Evolutionary conservation across 345 rosid genomes (phyloP).

Genomic region (Trapa incisa): DNA sequence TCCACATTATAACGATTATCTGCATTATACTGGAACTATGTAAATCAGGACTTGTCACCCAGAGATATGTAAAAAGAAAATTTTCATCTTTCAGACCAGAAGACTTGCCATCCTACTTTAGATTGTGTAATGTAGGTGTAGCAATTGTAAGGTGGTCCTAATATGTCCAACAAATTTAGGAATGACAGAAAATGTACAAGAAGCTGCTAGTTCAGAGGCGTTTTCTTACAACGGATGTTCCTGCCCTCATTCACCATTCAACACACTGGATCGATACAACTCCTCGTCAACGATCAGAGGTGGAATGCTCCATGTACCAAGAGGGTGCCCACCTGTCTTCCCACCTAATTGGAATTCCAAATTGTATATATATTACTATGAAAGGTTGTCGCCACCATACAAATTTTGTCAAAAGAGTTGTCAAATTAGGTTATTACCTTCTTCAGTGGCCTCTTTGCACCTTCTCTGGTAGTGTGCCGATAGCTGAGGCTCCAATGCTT

Average conservation of each 20-base stretch:
- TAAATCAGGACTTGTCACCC: not conserved
- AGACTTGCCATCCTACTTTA: not conserved
- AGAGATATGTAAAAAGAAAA: not conserved
- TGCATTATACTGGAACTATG: not conserved
- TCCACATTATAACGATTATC: not conserved
- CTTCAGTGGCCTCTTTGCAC: conserved; percentile 80
- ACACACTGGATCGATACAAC: conserved; percentile 26
- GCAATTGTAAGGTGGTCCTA: not conserved
- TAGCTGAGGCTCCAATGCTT: conserved; percentile 47
- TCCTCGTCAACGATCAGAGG: conserved; percentile 53
- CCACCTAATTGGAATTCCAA: conserved; percentile 31
- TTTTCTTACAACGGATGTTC: not conserved
- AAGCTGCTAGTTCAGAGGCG: not conserved
- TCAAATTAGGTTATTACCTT: conserved; percentile 34
- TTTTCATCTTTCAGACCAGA: not conserved
- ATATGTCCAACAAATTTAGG: not conserved
- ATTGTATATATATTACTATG: not conserved
- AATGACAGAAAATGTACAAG: not conserved
- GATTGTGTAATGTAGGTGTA: not conserved
- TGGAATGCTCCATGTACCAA: conserved; percentile 81
- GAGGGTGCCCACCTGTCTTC: conserved; percentile 36
- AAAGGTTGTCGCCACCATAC: not conserved
- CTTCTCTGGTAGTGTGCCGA: conserved; percentile 50
- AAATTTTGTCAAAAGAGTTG: not conserved
- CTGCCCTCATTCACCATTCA: not conserved